Percentiles rank a stretch among this genome's conserved stretches.
Conservation (phyloP, 2,329 filamentous ascomycete species). For the Colletotrichum horii region DNA sequence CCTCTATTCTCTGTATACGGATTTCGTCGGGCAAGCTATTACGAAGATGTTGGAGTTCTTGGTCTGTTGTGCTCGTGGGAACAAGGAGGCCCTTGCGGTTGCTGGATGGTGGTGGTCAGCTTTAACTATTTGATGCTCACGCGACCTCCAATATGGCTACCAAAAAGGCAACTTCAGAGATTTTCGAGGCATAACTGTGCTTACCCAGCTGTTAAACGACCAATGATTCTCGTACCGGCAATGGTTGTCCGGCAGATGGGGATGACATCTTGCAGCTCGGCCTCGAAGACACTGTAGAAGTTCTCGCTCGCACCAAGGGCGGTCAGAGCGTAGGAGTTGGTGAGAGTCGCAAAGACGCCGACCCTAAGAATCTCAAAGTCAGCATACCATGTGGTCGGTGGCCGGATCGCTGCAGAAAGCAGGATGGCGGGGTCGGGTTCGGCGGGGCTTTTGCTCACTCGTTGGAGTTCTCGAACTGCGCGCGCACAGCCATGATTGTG, state of each 20-base stretch:
- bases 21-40: conserved; percentile 92
- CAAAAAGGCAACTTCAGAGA: not conserved
- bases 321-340: conserved; percentile 95
- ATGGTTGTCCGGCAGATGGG: conserved; percentile 97
- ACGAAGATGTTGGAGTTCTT: conserved; percentile 95
- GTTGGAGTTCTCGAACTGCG: conserved; percentile 89
- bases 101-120: conserved; percentile 44
- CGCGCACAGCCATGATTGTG: conserved; percentile 67
- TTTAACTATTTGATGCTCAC: not conserved
- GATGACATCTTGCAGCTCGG: conserved; percentile 95
- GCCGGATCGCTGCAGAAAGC: not conserved
- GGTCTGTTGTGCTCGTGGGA: conserved; percentile 93
- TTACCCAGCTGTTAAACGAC: conserved; percentile 90
- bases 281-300: conserved; percentile 99
- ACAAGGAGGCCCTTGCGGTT: conserved; percentile 98
- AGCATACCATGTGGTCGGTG: conserved; percentile 21
- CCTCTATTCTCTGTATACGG: conserved; percentile 97
- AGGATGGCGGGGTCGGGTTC: conserved; percentile 24
- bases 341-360: conserved; percentile 95
- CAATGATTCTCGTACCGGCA: conserved; percentile 94
- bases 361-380: conserved; percentile 64
- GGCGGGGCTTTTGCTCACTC: conserved; percentile 64
- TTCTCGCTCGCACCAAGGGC: conserved; percentile 96
- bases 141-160: not conserved
- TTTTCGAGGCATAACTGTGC: conserved; percentile 23